Percentiles rank a stretch among this genome's conserved stretches.
phyloP scores from a whole-genome alignment of 805 yeast species.

The Wickerhamiella shivajii region DNA sequence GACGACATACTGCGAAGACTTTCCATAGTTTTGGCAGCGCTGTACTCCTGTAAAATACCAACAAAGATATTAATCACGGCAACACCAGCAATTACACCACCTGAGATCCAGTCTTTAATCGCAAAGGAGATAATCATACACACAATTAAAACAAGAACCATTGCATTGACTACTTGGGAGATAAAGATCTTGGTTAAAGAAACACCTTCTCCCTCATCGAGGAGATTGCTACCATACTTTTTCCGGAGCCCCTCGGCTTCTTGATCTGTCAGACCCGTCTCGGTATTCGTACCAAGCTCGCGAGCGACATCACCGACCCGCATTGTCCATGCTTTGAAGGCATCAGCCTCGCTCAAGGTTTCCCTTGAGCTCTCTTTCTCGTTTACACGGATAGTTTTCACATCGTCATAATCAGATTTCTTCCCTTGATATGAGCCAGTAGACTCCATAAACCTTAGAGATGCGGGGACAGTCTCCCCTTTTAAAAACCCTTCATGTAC shows the following conservation, averaged over 20 bases:
- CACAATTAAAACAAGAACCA: slow-evolving; percentile 57
- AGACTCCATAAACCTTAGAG: too few relatives aligned
- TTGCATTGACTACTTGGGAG: slow-evolving; percentile 61
- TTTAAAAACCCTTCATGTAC: too few relatives aligned
- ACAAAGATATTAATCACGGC: slow-evolving; percentile 47
- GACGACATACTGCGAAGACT: slow-evolving; percentile 52
- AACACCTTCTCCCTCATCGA: slow-evolving; percentile 46
- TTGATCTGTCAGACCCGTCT: slow-evolving; percentile 33
- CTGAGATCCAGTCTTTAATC: slow-evolving; percentile 65
- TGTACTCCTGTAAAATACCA: slow-evolving; percentile 56
- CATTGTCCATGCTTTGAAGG: slow-evolving; percentile 17
- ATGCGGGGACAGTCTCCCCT: too few relatives aligned
- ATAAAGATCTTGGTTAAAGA: slow-evolving; percentile 40
- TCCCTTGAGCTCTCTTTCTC: too few relatives aligned
- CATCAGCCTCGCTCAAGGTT: background rate
- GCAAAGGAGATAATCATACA: slow-evolving; percentile 60
- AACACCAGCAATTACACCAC: slow-evolving; percentile 65
- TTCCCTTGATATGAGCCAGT: too few relatives aligned
- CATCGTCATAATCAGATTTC: too few relatives aligned
- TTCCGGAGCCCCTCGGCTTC: slow-evolving; percentile 23
- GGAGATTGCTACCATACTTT: slow-evolving; percentile 41
- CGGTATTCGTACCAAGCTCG: slow-evolving; percentile 29
- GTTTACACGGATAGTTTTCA: too few relatives aligned
- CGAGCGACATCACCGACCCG: slow-evolving; percentile 28
- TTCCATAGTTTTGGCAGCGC: slow-evolving; percentile 70